Conservation (phyloP, 306 rosid species). For the Psophocarpus tetragonolobus region DNA sequence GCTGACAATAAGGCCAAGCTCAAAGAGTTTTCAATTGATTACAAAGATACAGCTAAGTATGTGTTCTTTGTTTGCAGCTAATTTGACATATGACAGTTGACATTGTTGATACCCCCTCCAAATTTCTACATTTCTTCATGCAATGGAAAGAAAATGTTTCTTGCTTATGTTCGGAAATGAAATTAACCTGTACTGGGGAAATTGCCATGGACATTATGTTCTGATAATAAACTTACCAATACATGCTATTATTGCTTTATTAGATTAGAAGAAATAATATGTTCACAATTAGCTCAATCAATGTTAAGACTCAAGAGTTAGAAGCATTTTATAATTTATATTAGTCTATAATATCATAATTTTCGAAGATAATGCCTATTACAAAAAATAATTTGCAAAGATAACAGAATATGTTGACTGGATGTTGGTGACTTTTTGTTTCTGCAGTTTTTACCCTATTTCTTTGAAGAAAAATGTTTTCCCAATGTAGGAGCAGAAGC, state of each 20-base stretch:
- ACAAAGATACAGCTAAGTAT: conserved; percentile 47
- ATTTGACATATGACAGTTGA: neutral
- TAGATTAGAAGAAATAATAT: neutral
- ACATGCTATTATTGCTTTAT: neutral
- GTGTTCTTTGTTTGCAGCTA: conserved; percentile 34
- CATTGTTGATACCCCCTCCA: neutral
- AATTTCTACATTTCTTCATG: neutral
- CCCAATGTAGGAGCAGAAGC: neutral
- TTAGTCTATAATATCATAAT: neutral
- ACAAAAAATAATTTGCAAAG: neutral
- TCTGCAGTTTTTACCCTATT: neutral
- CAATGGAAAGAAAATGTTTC: neutral
- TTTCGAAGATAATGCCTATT: neutral
- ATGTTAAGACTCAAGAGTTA: neutral
- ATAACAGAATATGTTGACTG: neutral
- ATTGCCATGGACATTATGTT: neutral
- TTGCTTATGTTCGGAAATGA: neutral
- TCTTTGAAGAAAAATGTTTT: neutral
- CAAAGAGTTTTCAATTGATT: conserved; percentile 31
- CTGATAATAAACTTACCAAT: neutral
- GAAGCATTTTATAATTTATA: neutral
- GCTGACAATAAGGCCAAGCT: conserved; percentile 81
- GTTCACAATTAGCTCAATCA: neutral
- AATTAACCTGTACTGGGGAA: neutral
- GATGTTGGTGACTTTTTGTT: neutral